These are phyloP conservation scores for Allantophomopsis cytisporea DNA, from an alignment of 2,329 filamentous ascomycete species.

Conservation along the genomic window DNA sequence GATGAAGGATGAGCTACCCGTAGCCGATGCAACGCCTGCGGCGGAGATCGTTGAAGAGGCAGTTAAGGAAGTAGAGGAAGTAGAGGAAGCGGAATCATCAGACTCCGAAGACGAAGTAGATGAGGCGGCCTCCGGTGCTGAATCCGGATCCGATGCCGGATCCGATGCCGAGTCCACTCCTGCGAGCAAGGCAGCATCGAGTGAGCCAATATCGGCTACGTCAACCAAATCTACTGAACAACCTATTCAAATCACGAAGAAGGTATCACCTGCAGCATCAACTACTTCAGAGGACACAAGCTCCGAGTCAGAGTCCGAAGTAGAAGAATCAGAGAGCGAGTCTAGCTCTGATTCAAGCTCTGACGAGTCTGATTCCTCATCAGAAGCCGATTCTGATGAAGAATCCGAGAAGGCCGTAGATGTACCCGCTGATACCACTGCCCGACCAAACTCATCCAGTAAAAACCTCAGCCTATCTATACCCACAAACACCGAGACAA, in stretches of 20 bases:
- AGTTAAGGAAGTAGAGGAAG: too few species aligned
- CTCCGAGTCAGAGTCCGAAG: conserved; percentile 1
- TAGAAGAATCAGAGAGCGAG: conserved; percentile 1
- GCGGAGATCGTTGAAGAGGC: too few species aligned
- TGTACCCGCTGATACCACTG: not conserved
- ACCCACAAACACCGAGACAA: conserved; percentile 30
- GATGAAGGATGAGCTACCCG: not conserved
- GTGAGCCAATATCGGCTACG: too few species aligned
- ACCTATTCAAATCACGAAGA: too few species aligned
- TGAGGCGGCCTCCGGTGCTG: not conserved
- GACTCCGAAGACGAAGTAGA: conserved; percentile 3
- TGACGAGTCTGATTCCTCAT: not conserved
- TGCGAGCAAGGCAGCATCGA: too few species aligned
- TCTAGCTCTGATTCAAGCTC: not conserved
- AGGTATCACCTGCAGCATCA: too few species aligned
- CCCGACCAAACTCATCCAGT: not conserved
- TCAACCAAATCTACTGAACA: too few species aligned
- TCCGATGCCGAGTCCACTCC: conserved; percentile 3
- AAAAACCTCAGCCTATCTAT: conserved; percentile 35
- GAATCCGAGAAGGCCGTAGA: conserved; percentile 2
- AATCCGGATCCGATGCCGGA: conserved; percentile 2
- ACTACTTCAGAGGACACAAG: not conserved
- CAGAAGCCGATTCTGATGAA: not conserved
- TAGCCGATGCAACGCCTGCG: too few species aligned
- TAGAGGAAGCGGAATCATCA: not conserved